These are phyloP conservation scores for Chytriomyces sp. DNA, from an alignment of 192 early-diverging fungal genomes.

Conservation along the genomic window DNA sequence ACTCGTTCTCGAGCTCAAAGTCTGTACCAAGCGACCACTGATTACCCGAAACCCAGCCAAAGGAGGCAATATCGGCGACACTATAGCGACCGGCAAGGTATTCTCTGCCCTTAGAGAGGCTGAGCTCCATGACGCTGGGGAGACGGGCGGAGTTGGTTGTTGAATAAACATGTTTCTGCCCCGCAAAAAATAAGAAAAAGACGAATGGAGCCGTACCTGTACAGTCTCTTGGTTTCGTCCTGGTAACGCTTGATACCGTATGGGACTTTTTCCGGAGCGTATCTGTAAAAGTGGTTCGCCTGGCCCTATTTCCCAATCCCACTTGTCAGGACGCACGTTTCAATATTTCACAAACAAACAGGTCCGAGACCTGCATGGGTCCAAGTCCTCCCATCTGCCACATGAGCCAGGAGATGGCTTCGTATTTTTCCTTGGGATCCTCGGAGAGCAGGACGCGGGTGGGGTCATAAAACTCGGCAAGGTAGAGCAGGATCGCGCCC, in stretches of 20 bases:
- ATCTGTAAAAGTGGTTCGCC: slow-evolving; percentile 51
- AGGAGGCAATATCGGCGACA: slow-evolving; percentile 58
- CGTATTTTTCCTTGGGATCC: slow-evolving; percentile 44
- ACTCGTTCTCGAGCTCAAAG: slow-evolving; percentile 35
- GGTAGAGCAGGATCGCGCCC: slow-evolving; percentile 61
- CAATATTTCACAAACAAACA: too few species aligned
- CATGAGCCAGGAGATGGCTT: slow-evolving; percentile 58
- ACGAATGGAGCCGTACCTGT: slow-evolving; percentile 28
- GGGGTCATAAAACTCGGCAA: slow-evolving; percentile 57
- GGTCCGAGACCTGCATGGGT: slow-evolving; percentile 35
- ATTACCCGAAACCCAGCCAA: slow-evolving; percentile 41
- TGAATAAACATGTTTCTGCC: neutral
- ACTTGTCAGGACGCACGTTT: too few species aligned
- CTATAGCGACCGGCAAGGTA: slow-evolving; percentile 41
- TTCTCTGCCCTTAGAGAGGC: slow-evolving; percentile 15
- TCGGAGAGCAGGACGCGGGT: slow-evolving; percentile 45
- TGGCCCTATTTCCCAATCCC: too few species aligned
- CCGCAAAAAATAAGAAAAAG: neutral
- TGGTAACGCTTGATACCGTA: slow-evolving; percentile 59
- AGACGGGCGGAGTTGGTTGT: neutral
- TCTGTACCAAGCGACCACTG: slow-evolving; percentile 6
- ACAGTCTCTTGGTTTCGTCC: slow-evolving; percentile 54
- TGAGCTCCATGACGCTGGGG: slow-evolving; percentile 33
- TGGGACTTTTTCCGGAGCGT: slow-evolving; percentile 53
- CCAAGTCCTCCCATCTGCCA: slow-evolving; percentile 53